Base-by-base conservation (phyloP, 306 rosid species). In the Astragalus membranaceus region DNA sequence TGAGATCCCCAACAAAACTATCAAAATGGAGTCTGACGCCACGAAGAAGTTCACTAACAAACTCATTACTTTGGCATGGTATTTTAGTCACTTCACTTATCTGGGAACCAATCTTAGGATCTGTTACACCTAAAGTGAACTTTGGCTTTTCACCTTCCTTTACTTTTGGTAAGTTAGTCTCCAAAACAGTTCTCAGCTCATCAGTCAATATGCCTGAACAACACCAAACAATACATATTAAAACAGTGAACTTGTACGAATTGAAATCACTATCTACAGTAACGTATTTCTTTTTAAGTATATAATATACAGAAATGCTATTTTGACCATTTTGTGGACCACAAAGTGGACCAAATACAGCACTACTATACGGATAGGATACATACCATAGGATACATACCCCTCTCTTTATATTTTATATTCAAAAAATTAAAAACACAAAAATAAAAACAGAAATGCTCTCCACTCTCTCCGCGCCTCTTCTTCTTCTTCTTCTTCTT, bases 41-140 rank as follows among this genome's bases (percentile, higher is more conserved):
- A 6, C 99, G 96, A 32, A 95, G 79, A 33, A 94, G 79, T 83
- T 94, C 99, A 9, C 63, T 62, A 29, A 94, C 89, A 82, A 82
- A 91, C 69, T 87, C 96, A 39, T 91, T 89, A 44, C 97, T 80
- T 78, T 95, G 95, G 83, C 97, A 91, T 10, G 97, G 97, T 71
- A 91, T 84, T 71, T 83, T 95, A 17, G 95, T 85, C 46, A 81
- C 86, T 56, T 95, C 96, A 42, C 79, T 75, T 15, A 91, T 83
- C 52, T 91, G 90, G 0, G 99, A 95, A 35, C 97, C 97, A 16
- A 91, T 83, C 89, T 95, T 91, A 49, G 96, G 86, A 29, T 92
- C 99, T 0, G 83, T 78, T 33, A 94, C 82, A 23, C 99, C 99
- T 58, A 94, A 79, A 39, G 83, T 81, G 72, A 87, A 91, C 88